These are phyloP conservation scores for Hypoxylon sp. DNA, from an alignment of 2,329 filamentous ascomycete genomes.

Conservation along the genomic window DNA sequence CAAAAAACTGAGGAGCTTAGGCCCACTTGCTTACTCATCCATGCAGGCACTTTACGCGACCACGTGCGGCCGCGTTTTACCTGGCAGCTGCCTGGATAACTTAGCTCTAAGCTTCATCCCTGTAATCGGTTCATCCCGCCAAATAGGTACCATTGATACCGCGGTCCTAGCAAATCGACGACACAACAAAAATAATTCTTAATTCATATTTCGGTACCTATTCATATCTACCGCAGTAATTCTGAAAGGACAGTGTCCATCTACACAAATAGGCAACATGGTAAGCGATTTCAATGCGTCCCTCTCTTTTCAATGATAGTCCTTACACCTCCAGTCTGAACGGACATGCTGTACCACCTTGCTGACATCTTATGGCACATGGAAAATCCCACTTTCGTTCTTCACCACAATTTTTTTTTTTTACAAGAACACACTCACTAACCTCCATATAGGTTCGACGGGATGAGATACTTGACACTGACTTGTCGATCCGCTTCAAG, in stretches of 20 bases:
- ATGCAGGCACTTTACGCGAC: slow-evolving; percentile 35
- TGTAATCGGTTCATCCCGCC: slow-evolving; percentile 19
- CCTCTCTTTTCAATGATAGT: neutral
- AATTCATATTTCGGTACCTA: neutral
- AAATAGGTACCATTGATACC: neutral
- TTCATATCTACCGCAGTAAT: no score
- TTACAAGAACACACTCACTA: slow-evolving; percentile 27
- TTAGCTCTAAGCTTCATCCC: slow-evolving; percentile 13
- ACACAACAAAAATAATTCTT: neutral
- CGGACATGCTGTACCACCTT: neutral
- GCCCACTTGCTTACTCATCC: slow-evolving; percentile 10
- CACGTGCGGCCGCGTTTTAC: slow-evolving; percentile 42
- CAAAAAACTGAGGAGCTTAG: slow-evolving; percentile 16
- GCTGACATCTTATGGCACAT: neutral
- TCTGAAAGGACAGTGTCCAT: neutral
- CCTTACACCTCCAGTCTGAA: neutral
- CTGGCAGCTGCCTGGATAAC: no score
- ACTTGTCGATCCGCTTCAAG: slow-evolving; percentile 77
- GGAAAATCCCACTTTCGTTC: neutral
- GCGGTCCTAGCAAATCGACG: neutral
- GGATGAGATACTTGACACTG: slow-evolving; percentile 44
- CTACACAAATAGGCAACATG: slow-evolving; percentile 25
- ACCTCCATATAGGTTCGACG: slow-evolving; percentile 41
- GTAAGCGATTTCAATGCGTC: slow-evolving; percentile 25
- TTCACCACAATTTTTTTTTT: neutral